These are phyloP conservation scores for Fusarium euwallaceae DNA, from an alignment of 2,329 filamentous ascomycete genomes.

Conservation along the genomic window DNA sequence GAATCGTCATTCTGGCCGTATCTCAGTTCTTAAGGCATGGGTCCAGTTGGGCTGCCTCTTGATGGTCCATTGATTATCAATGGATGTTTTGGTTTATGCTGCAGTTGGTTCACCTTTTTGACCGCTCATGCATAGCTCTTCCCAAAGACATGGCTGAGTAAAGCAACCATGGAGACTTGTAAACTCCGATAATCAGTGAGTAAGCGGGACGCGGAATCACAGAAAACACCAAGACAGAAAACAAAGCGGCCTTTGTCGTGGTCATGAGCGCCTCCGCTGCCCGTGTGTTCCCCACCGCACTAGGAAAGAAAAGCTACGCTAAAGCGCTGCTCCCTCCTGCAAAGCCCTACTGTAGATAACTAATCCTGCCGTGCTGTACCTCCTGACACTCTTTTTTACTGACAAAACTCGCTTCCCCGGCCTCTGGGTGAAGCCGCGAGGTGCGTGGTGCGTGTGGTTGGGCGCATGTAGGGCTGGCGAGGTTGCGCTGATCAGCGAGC, in stretches of 20 bases:
- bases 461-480: conserved; percentile 28
- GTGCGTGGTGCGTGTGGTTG: conserved; percentile 24
- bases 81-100: neutral
- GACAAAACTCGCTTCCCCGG: conserved; percentile 14
- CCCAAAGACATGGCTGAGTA: conserved; percentile 8
- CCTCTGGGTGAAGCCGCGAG: conserved; percentile 11
- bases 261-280: conserved; percentile 17
- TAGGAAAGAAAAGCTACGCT: conserved; percentile 12
- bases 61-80: neutral
- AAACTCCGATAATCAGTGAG: conserved; percentile 15
- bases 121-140: neutral
- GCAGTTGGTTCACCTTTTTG: neutral
- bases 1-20: conserved; percentile 24
- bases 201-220: conserved; percentile 30
- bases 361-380: conserved; percentile 3
- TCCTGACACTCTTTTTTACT: conserved; percentile 2
- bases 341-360: neutral
- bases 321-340: neutral
- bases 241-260: conserved; percentile 12
- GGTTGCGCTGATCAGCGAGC: conserved; percentile 16
- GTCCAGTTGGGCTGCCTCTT: conserved; percentile 3
- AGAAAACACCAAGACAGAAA: conserved; percentile 12
- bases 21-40: conserved; percentile 25
- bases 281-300: conserved; percentile 15
- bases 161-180: conserved; percentile 11